phyloP scores from a whole-genome alignment of 2,329 filamentous ascomycete species.

The Epichloe typhina region DNA sequence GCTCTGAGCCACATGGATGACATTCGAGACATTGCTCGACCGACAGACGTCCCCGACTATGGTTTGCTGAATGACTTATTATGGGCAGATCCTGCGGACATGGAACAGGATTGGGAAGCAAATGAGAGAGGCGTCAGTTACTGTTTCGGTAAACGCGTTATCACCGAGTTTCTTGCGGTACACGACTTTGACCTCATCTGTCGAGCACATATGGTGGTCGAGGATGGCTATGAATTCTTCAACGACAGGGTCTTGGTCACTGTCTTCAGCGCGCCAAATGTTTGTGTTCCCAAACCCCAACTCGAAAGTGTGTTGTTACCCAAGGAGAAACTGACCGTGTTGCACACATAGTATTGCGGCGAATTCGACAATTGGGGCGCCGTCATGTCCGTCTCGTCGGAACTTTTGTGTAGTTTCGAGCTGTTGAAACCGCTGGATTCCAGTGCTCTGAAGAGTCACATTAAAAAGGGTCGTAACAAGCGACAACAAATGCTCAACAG shows the following conservation, averaged over 20 bases:
- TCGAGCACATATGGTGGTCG: constrained; percentile 96
- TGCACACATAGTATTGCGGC: constrained; percentile 69
- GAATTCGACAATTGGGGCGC: constrained; percentile 99
- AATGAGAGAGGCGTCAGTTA: constrained; percentile 97
- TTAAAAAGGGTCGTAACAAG: constrained; percentile 95
- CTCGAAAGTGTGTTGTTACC: background rate
- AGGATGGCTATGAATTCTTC: constrained; percentile 98
- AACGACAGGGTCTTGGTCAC: constrained; percentile 90
- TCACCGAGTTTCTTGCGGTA: constrained; percentile 83
- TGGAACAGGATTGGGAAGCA: constrained; percentile 96
- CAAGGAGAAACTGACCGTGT: background rate
- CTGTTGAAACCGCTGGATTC: constrained; percentile 92
- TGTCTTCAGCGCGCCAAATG: constrained; percentile 94
- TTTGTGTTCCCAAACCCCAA: constrained; percentile 35
- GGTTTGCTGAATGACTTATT: constrained; percentile 87
- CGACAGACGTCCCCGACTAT: constrained; percentile 95
- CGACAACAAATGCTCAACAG: constrained; percentile 91
- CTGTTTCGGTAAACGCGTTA: constrained; percentile 96
- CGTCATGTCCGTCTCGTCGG: constrained; percentile 92
- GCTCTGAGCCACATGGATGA: constrained; percentile 95
- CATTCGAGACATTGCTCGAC: constrained; percentile 87
- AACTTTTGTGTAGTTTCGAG: constrained; percentile 93
- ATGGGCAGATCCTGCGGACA: constrained; percentile 96
- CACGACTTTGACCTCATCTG: constrained; percentile 98
- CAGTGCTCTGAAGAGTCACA: constrained; percentile 91